Conservation (phyloP, 1,284 basidiomycete genomes). For the Malassezia caprae region DNA sequence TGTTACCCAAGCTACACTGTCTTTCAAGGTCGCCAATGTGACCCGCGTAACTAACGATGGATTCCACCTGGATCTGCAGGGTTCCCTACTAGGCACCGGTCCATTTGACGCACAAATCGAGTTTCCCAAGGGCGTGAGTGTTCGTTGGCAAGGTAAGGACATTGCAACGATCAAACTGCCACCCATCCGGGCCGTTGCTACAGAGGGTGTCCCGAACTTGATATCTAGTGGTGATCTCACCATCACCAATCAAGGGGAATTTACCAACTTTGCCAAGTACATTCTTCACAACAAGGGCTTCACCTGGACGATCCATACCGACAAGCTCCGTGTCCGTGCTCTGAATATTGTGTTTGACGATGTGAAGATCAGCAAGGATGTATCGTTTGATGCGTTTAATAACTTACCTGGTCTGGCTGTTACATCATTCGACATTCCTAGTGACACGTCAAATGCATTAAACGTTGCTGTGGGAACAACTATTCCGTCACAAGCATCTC, state of each 20-base stretch:
- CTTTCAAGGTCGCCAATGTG: constrained; percentile 59
- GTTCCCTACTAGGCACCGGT: constrained; percentile 29
- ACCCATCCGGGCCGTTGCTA: constrained; percentile 62
- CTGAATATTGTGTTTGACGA: constrained; percentile 63
- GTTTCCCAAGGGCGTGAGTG: constrained; percentile 50
- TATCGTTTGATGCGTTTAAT: constrained; percentile 65
- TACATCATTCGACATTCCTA: constrained; percentile 55
- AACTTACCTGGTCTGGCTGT: constrained; percentile 57
- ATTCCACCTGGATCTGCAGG: constrained; percentile 49
- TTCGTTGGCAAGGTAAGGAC: constrained; percentile 60
- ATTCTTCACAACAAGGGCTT: constrained; percentile 61
- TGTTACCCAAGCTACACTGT: constrained; percentile 57
- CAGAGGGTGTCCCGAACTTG: constrained; percentile 61
- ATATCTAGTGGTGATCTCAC: constrained; percentile 48
- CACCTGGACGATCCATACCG: constrained; percentile 62
- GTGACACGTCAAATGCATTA: constrained; percentile 61
- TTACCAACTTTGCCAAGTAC: constrained; percentile 61
- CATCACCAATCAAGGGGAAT: constrained; percentile 49
- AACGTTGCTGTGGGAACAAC: constrained; percentile 59
- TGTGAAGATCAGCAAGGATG: constrained; percentile 58
- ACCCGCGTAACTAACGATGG: constrained; percentile 51
- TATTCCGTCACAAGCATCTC: constrained; percentile 61
- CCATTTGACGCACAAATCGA: constrained; percentile 53
- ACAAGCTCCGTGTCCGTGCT: constrained; percentile 58
- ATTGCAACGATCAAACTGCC: constrained; percentile 61